Percentiles rank a stretch among this genome's conserved stretches.
phyloP scores from a whole-genome alignment of 306 rosid species.

The Neltuma alba region DNA sequence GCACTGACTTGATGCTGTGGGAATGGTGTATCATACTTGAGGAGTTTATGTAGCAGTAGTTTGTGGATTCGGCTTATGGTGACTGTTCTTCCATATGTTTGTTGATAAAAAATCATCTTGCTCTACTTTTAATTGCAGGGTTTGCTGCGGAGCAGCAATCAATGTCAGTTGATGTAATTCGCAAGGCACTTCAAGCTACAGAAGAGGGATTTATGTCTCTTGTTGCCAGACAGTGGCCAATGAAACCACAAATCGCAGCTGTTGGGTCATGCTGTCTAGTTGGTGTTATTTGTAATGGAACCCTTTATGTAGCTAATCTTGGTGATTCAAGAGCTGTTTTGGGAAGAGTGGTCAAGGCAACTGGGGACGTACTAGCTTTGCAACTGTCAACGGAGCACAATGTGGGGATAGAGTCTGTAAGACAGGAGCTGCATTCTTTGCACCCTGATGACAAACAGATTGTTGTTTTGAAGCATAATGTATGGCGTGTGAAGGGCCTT shows the following conservation, averaged over 20 bases:
- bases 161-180: too few relatives aligned
- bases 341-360: conserved; percentile 64
- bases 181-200: too few relatives aligned
- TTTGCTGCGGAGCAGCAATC: too few relatives aligned
- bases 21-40: background rate
- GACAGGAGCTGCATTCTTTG: too few relatives aligned
- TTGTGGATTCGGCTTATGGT: background rate
- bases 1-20: background rate
- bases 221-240: too few relatives aligned
- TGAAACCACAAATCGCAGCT: too few relatives aligned
- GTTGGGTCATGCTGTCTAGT: too few relatives aligned
- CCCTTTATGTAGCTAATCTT: too few relatives aligned
- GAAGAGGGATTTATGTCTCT: too few relatives aligned
- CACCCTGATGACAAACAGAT: conserved; percentile 71
- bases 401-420: conserved; percentile 61
- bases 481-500: conserved; percentile 77
- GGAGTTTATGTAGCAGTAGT: background rate
- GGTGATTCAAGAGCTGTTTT: too few relatives aligned
- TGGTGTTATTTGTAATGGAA: too few relatives aligned
- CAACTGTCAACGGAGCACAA: conserved; percentile 72
- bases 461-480: conserved; percentile 74
- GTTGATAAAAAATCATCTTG: background rate
- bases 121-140: too few relatives aligned
- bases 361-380: conserved; percentile 61
- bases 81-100: background rate